Percentiles rank a stretch among this genome's conserved stretches.
phyloP scores from a whole-genome alignment of 768 basidiomycete genomes.

The Solioccasus polychromus region DNA sequence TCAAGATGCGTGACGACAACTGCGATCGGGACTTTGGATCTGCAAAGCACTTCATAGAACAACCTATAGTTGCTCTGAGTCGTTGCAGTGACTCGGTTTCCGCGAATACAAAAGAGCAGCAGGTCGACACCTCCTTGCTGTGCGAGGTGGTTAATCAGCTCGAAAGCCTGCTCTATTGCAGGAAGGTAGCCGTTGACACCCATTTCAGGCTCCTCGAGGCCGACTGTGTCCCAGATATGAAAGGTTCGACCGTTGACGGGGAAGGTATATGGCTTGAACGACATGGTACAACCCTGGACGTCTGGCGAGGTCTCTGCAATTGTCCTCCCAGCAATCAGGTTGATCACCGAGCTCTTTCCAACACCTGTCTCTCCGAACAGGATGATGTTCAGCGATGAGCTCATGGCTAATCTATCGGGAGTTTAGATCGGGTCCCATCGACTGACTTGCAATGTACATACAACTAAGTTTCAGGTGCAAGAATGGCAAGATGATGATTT shows the following conservation, averaged over 20 bases:
- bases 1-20: constrained; percentile 41
- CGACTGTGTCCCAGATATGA: constrained; percentile 35
- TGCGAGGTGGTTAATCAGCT: constrained; percentile 33
- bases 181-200: constrained; percentile 25
- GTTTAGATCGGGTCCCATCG: constrained; percentile 5
- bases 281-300: constrained; percentile 38
- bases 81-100: constrained; percentile 37
- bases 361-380: constrained; percentile 47
- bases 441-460: background rate
- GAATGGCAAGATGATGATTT: no score
- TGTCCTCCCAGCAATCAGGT: constrained; percentile 23
- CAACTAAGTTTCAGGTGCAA: no score
- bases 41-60: constrained; percentile 43
- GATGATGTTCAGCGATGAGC: constrained; percentile 34
- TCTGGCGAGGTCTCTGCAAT: constrained; percentile 26
- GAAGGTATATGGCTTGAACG: constrained; percentile 27
- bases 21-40: constrained; percentile 28
- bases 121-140: constrained; percentile 37
- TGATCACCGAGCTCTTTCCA: no score
- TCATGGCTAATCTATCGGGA: constrained; percentile 15
- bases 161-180: constrained; percentile 29
- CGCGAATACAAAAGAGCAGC: constrained; percentile 42
- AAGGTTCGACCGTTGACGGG: constrained; percentile 13
- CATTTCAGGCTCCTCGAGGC: constrained; percentile 32
- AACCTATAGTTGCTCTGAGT: constrained; percentile 40